Evolutionary conservation across 1,284 basidiomycete genomes (phyloP).

Genomic region (Sparassis latifolia): DNA sequence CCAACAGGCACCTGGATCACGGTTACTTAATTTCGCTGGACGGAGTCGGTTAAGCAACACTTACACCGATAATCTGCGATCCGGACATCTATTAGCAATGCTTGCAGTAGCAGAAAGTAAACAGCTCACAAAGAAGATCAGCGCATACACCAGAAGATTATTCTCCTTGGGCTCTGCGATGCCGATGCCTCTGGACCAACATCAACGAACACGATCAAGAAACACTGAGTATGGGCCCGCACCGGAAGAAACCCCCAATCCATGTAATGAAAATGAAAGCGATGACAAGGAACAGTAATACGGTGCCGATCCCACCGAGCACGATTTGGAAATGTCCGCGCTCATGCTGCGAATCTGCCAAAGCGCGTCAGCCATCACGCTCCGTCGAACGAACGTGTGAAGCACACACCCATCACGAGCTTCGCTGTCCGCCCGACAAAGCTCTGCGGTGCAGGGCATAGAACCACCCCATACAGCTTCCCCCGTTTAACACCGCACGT

Average conservation of each 20-base stretch:
- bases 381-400: not conserved
- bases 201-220: not conserved
- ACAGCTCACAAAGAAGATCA: constrained; percentile 6
- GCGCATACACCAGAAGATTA: constrained; percentile 7
- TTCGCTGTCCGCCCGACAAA: constrained; percentile 6
- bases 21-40: no score
- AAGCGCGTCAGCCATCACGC: not conserved
- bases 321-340: constrained; percentile 9
- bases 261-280: constrained; percentile 8
- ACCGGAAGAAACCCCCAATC: constrained; percentile 9
- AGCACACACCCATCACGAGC: constrained; percentile 4
- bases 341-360: constrained; percentile 1
- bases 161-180: constrained; percentile 6
- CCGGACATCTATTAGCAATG: not conserved
- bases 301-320: constrained; percentile 4
- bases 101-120: not conserved
- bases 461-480: constrained; percentile 4
- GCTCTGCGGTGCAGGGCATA: constrained; percentile 4
- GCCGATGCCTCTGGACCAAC: not conserved
- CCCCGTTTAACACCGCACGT: constrained; percentile 9
- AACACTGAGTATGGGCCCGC: not conserved
- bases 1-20: constrained; percentile 5
- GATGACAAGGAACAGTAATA: constrained; percentile 5
- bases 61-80: constrained; percentile 5
- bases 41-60: no score